Conservation (phyloP, 306 rosid species). For the Corylus americana region DNA sequence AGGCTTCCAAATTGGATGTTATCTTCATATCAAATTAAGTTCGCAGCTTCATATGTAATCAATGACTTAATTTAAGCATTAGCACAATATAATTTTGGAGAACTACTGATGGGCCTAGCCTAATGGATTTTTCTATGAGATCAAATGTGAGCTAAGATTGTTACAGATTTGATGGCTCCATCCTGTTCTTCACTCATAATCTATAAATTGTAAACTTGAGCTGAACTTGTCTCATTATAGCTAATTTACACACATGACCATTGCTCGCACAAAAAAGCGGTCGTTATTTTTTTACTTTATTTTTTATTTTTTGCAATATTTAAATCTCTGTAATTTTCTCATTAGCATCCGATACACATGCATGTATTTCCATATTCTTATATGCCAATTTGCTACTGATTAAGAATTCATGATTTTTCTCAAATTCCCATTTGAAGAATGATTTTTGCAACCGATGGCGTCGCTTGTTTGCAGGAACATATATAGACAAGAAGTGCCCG, state of each 20-base stretch:
- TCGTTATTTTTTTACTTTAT: no score
- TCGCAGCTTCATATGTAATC: not conserved
- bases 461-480: conserved; percentile 40
- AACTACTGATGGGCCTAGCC: not conserved
- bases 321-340: not conserved
- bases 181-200: not conserved
- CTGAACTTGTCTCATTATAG: not conserved
- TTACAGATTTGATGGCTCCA: not conserved
- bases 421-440: not conserved
- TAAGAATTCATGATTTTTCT: not conserved
- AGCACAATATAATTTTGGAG: not conserved
- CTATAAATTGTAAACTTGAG: not conserved
- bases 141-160: not conserved
- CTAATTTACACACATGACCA: not conserved
- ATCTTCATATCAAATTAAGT: not conserved
- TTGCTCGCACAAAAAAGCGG: not conserved
- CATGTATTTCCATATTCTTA: not conserved
- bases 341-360: no score
- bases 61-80: not conserved
- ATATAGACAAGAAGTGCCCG: conserved; percentile 72
- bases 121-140: not conserved
- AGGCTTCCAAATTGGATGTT: not conserved
- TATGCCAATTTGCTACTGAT: not conserved
- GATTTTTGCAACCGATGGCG: not conserved
- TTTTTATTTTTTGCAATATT: not conserved